Base-by-base conservation (phyloP, 345 rosid genomes). In the Triadica sebifera region DNA sequence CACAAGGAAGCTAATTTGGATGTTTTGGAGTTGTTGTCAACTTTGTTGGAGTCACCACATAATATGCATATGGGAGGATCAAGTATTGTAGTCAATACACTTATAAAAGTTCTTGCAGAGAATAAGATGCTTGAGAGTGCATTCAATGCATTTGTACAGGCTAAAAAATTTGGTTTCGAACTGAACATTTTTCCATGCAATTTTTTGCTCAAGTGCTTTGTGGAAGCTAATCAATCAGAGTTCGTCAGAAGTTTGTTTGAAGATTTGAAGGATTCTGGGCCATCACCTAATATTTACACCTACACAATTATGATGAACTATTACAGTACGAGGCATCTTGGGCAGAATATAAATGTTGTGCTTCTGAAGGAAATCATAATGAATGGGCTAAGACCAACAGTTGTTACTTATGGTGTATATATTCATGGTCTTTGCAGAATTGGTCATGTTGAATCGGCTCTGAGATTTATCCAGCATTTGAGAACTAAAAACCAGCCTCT, bases 121-220 rank as follows among this genome's bases (percentile, higher is more conserved):
- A 83, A 81, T 77, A 75, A 75, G 39, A 73, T 80, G 90, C 83
- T 85, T 63, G 86, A 81, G 22, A 55, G 78, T 74, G 89, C 86
- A 6, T 19, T 78, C 15, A 80, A 77, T 34, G 82, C 80, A 55
- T 83, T 80, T 46, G 15, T 69, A 49, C 79, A 66, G 77, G 72
- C 78, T 34, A 81, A 76, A 65, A 58, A 74, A 59, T 73, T 77
- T 50, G 87, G 86, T 41, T 56, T 87, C 4, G 8, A 62, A 76
- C 81, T 76, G 15, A 73, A 69, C 79, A 77, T 85, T 34, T 60
- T 3, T 29, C 78, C 89, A 2, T 85, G 88, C 78, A 89, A 89
- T 83, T 89, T 85, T 83, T 78, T 87, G 79, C 89, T 89, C 64
- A 89, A 89, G 73, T 83, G 87, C 75, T 78, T 74, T 56, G 68